Percentiles rank a stretch among this genome's conserved stretches.
These are phyloP conservation scores for Pseudopediastrum boryanum DNA, from an alignment of 139 green algal genomes.

Conservation along the genomic window DNA sequence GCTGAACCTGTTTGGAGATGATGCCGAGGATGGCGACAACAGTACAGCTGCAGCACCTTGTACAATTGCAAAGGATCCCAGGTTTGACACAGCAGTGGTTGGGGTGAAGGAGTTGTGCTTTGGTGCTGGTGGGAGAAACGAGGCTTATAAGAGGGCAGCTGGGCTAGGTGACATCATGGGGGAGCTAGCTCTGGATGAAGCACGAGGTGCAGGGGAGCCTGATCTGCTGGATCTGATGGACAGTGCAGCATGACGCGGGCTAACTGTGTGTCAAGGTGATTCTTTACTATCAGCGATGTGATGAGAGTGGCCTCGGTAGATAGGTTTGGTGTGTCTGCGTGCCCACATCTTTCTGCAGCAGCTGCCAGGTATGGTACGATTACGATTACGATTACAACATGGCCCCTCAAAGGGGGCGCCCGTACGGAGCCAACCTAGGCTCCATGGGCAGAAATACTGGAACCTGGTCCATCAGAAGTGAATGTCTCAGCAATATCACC, in stretches of 20 bases:
- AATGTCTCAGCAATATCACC: too few species aligned
- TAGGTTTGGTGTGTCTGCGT: too few species aligned
- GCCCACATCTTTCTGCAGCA: too few species aligned
- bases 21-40: neutral
- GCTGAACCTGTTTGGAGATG: conserved; percentile 46
- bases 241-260: conserved; percentile 10
- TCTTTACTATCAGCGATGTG: too few species aligned
- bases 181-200: neutral
- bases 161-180: conserved; percentile 11
- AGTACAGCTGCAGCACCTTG: neutral
- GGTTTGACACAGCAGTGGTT: neutral
- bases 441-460: too few species aligned
- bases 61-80: neutral
- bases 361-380: too few species aligned
- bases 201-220: conserved; percentile 3
- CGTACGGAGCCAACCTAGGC: too few species aligned
- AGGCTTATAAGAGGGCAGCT: conserved; percentile 19
- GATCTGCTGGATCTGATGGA: conserved; percentile 46
- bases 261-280: too few species aligned
- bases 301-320: too few species aligned
- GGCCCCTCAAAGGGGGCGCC: too few species aligned
- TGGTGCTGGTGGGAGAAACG: conserved; percentile 20
- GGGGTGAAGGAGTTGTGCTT: conserved; percentile 21
- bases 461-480: too few species aligned
- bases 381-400: too few species aligned